Conservation (phyloP, 1,284 basidiomycete genomes). For the Meira miltonrushii region DNA sequence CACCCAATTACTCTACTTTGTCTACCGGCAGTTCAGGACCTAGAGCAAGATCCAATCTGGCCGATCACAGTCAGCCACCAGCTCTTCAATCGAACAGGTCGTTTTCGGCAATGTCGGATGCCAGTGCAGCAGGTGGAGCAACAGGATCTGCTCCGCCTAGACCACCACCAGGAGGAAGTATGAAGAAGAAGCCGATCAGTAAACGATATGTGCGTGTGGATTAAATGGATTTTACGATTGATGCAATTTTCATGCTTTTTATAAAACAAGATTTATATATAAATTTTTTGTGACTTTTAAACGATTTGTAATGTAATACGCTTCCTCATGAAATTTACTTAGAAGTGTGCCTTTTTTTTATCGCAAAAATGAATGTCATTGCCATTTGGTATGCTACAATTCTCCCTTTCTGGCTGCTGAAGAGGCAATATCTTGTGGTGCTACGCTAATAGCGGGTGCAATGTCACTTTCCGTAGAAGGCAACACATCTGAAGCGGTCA, state of each 20-base stretch:
- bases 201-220: constrained; percentile 38
- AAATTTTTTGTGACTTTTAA: no score
- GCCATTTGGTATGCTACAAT: constrained; percentile 1
- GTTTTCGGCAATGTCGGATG: constrained; percentile 11
- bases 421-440: background rate
- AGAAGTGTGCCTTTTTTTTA: no score
- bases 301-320: no score
- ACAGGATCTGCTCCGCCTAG: constrained; percentile 20
- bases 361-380: no score
- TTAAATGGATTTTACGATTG: background rate
- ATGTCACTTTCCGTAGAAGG: background rate
- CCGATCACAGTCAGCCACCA: constrained; percentile 36
- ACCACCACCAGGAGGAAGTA: constrained; percentile 19
- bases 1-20: no score
- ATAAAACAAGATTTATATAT: no score
- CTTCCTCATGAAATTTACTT: no score
- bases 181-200: constrained; percentile 49
- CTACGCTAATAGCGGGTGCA: background rate
- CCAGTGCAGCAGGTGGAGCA: constrained; percentile 15
- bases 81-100: constrained; percentile 31
- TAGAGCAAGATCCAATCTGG: constrained; percentile 35
- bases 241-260: no score
- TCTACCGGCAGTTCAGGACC: constrained; percentile 1
- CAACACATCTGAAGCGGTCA: constrained; percentile 25
- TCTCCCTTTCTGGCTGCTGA: background rate